phyloP scores from a whole-genome alignment of 73 alveolate genomes.

The Effrenium voratum region DNA sequence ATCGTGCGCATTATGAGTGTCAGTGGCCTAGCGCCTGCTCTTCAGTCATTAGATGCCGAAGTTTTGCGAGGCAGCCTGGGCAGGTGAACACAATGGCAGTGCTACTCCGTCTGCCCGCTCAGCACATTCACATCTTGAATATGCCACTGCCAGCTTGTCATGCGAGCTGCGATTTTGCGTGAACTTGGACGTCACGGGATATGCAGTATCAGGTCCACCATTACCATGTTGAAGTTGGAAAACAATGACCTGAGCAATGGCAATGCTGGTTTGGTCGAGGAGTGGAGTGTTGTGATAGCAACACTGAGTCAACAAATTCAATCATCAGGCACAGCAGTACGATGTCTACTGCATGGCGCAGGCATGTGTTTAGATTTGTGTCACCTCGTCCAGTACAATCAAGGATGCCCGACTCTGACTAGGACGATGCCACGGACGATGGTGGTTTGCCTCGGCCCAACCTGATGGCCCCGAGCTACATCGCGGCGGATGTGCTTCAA shows the following conservation, averaged over 20 bases:
- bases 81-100: no score
- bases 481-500: constrained; percentile 8
- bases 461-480: constrained; percentile 35
- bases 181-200: no score
- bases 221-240: no score
- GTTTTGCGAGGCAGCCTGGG: no score
- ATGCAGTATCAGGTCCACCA: no score
- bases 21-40: no score
- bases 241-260: background rate
- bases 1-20: no score
- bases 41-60: no score
- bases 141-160: no score
- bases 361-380: background rate
- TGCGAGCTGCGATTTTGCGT: no score
- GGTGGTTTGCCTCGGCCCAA: constrained; percentile 40
- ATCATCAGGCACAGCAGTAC: constrained; percentile 26
- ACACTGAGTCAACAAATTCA: background rate
- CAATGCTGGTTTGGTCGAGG: background rate
- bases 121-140: no score
- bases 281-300: background rate
- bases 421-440: constrained; percentile 66
- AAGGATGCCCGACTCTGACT: background rate
- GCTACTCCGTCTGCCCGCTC: no score
- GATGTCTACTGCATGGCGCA: constrained; percentile 72
- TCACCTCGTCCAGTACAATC: background rate